Evolutionary conservation across 164 flowering plant genomes (phyloP).

Genomic region (Kingdonia uniflora): DNA sequence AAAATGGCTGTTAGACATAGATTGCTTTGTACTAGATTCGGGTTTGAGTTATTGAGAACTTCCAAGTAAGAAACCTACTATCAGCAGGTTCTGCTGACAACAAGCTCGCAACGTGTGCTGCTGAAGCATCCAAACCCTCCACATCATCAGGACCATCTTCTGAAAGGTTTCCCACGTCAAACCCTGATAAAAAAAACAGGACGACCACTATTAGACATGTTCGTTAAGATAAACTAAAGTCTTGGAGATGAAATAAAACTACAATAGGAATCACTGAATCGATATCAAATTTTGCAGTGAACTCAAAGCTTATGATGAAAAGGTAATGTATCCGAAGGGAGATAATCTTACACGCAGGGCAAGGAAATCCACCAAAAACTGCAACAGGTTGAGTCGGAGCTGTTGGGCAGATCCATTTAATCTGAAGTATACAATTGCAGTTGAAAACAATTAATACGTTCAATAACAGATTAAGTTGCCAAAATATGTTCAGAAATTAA

Average conservation of each 20-base stretch:
- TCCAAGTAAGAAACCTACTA: conserved; percentile 46
- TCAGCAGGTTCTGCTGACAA: conserved; percentile 87
- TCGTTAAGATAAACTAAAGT: too few species aligned
- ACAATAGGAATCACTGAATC: too few species aligned
- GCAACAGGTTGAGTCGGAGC: conserved; percentile 54
- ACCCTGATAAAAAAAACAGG: conserved; percentile 48
- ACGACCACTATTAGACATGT: too few species aligned
- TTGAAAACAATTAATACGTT: not conserved
- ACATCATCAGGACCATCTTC: conserved; percentile 79
- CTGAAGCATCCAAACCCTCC: conserved; percentile 94
- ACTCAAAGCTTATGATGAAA: too few species aligned
- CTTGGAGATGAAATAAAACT: too few species aligned
- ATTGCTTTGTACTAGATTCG: too few species aligned
- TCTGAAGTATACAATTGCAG: conserved; percentile 22
- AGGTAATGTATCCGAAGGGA: too few species aligned
- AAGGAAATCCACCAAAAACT: conserved; percentile 56
- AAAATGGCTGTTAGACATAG: too few species aligned
- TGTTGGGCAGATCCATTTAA: conserved; percentile 61
- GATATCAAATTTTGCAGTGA: too few species aligned
- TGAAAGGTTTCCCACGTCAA: conserved; percentile 78
- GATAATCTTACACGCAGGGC: conserved; percentile 52
- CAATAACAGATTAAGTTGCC: not conserved
- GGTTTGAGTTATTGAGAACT: too few species aligned
- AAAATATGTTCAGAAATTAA: not conserved
- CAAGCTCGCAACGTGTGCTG: conserved; percentile 85